Evolutionary conservation across 768 basidiomycete species (phyloP).

Genomic region (Rhodotorula diobovata): DNA sequence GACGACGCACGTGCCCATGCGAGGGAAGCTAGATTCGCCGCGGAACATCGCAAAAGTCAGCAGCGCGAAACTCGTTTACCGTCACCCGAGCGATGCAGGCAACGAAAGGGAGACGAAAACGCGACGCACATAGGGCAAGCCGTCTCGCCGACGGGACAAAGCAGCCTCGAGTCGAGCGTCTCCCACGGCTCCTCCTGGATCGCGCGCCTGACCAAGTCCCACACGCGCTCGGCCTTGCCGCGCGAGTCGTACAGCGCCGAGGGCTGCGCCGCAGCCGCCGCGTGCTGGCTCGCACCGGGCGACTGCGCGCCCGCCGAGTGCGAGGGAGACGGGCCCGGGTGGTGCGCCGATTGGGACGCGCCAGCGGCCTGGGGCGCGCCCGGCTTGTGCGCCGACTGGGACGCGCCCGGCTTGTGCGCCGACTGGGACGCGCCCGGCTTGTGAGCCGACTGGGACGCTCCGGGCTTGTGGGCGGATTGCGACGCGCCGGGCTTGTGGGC

Average conservation of each 20-base stretch:
- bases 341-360: background rate
- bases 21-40: slow-evolving; percentile 23
- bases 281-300: background rate
- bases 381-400: background rate
- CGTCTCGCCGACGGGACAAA: slow-evolving; percentile 31
- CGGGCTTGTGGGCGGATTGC: background rate
- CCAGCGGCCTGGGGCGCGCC: background rate
- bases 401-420: background rate
- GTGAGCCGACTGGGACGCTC: background rate
- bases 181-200: slow-evolving; percentile 34
- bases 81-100: background rate
- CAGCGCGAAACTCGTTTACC: no score
- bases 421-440: slow-evolving; percentile 1
- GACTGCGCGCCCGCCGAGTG: background rate
- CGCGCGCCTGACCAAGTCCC: slow-evolving; percentile 25
- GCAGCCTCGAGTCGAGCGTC: slow-evolving; percentile 23
- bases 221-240: background rate
- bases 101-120: background rate
- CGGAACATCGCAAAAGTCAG: background rate
- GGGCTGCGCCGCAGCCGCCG: background rate
- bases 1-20: slow-evolving; percentile 28
- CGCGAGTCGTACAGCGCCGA: background rate
- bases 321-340: background rate
- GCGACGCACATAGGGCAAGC: slow-evolving; percentile 36
- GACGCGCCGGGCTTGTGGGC: no score